Percentiles rank a stretch among this genome's conserved stretches.
phyloP scores from a whole-genome alignment of 345 rosid genomes.

The Eucalyptus tenuipes region DNA sequence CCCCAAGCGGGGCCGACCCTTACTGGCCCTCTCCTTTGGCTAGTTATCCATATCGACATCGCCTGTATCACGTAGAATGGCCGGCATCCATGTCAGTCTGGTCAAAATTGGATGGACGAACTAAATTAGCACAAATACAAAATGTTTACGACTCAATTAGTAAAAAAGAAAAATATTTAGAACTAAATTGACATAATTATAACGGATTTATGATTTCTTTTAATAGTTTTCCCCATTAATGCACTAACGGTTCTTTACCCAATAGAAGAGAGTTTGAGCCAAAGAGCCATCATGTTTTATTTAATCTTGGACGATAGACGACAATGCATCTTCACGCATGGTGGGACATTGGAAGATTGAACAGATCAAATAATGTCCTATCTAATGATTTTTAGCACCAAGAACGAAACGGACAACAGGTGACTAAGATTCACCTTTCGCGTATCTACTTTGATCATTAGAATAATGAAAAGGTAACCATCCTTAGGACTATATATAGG shows the following conservation, averaged over 20 bases:
- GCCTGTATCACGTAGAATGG: too few relatives aligned
- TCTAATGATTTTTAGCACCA: neutral
- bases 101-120: too few relatives aligned
- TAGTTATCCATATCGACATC: fast-evolving
- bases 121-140: fast-evolving
- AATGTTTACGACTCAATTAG: too few relatives aligned
- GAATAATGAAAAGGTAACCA: neutral
- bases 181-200: too few relatives aligned
- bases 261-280: neutral
- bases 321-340: neutral
- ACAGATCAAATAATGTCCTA: neutral
- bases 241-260: neutral
- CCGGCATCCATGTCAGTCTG: fast-evolving
- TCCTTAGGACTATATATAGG: neutral
- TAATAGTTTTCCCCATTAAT: neutral
- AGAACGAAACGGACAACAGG: neutral
- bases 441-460: neutral
- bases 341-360: neutral
- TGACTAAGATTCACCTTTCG: neutral
- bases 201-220: too few relatives aligned
- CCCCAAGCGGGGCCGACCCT: too few relatives aligned
- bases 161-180: too few relatives aligned
- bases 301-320: neutral
- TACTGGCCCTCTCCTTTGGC: too few relatives aligned
- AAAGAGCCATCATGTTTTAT: neutral